Base-by-base conservation (phyloP, 1,284 basidiomycete species). In the Rhodotorula glutinis region DNA sequence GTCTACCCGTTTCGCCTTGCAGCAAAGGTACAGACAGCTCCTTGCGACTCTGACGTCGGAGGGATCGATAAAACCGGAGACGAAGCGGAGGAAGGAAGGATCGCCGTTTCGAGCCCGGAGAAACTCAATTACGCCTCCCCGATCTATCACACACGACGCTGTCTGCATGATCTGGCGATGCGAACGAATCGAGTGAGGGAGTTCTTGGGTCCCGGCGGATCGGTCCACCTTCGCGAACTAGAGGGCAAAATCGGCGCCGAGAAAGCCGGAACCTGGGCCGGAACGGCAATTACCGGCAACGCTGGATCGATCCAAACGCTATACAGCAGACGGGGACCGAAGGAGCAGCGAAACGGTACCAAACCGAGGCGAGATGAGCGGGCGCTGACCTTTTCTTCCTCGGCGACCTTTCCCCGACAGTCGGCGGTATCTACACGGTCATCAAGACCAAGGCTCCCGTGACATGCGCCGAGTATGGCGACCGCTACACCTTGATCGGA, bases 361-460 rank as follows among this genome's bases (percentile, higher is more conserved):
- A 11, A 38, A 38, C 7, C 33, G 33, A 38, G 11, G 13, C 13
- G 23, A 27, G 0, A 14, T 4, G 13, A 9, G 38, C 52, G 11
- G 14, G n/a, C 17, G 40, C 53, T 38, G 38, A 54, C n/a, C 11
- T 53, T 19, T 53, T 38, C 7, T 38, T 11, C 29, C 21, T 4
- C 9, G 23, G n/a, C n/a, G 4, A 0, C 33, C n/a, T 25, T 25
- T 27, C 10, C 19, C 25, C 21, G 19, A 13, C 62, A 82, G 94
- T 98, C 79, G 94, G 94, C 75, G 94, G 94, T 72, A 97, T 97
- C 82, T 98, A 98, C 85, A 98, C 94, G 72, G 94, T 98, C 82
- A 97, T 98, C 81, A 97, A 97, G 82, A 98, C 95, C 63, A 98
- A 98, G 79, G 93, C 96, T 60, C 95, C 95, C 66, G 91, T 98